Conservation (phyloP, 306 rosid genomes). For the Acacia confusa region DNA sequence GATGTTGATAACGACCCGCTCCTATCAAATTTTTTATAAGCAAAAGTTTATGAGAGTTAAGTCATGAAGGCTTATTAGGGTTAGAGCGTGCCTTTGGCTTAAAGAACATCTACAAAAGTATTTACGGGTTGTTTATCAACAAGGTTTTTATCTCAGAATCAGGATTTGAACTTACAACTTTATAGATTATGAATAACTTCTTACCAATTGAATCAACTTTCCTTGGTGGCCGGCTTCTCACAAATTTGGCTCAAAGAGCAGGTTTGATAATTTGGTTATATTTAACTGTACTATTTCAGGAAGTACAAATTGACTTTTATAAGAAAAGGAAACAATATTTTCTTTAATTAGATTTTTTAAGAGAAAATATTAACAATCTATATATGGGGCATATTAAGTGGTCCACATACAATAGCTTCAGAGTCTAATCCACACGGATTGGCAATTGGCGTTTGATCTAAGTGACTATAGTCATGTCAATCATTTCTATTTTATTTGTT, state of each 20-base stretch:
- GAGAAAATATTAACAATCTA: not conserved
- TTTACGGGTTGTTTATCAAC: fast-evolving
- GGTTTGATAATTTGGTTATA: too few species aligned
- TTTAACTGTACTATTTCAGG: not conserved
- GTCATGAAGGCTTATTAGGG: too few species aligned
- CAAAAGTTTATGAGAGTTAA: too few species aligned
- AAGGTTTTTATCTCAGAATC: too few species aligned
- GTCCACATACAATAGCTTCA: conserved; percentile 1
- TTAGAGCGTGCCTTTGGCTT: too few species aligned
- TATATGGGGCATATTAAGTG: not conserved
- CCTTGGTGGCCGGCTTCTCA: too few species aligned
- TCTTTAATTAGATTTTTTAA: not conserved
- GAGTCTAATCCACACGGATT: not conserved
- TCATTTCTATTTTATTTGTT: not conserved
- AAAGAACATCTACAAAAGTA: too few species aligned
- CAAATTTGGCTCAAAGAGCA: too few species aligned
- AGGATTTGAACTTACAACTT: too few species aligned
- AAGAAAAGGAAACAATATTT: not conserved
- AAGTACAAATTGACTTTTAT: not conserved
- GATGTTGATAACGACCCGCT: not conserved
- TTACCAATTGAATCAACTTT: too few species aligned
- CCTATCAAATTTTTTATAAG: too few species aligned
- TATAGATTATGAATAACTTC: too few species aligned
- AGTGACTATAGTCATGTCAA: not conserved
- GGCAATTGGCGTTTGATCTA: not conserved